Evolutionary conservation across 768 basidiomycete species (phyloP).

Genomic region (Cubamyces sp.): DNA sequence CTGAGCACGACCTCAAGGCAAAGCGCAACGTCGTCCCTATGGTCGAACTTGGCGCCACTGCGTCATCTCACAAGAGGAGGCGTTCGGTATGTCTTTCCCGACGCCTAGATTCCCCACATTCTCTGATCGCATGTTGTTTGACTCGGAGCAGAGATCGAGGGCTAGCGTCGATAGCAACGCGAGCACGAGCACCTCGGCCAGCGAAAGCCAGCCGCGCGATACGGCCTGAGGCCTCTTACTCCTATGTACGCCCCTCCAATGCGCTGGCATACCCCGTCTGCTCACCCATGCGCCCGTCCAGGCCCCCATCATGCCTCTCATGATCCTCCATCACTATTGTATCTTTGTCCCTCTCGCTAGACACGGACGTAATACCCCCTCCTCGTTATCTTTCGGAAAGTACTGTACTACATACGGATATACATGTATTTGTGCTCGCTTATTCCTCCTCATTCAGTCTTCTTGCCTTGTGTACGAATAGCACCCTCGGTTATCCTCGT

Average conservation of each 20-base stretch:
- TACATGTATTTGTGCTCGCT: no score
- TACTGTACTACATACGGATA: neutral
- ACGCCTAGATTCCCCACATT: neutral
- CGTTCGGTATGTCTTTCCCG: conserved; percentile 7
- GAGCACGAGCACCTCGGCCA: neutral
- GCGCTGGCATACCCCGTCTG: neutral
- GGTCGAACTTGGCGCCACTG: conserved; percentile 5
- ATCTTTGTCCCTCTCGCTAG: neutral
- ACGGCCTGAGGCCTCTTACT: neutral
- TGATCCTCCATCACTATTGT: neutral
- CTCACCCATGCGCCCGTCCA: neutral
- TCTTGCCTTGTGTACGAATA: no score
- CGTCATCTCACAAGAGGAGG: conserved; percentile 1
- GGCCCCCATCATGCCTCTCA: neutral
- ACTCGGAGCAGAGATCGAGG: neutral
- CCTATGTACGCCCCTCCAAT: neutral
- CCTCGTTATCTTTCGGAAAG: neutral
- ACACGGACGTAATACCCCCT: neutral
- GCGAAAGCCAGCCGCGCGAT: neutral
- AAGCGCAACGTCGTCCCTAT: conserved; percentile 19
- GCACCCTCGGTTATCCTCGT: no score
- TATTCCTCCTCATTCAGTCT: no score
- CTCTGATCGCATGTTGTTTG: neutral
- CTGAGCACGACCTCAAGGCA: conserved; percentile 8
- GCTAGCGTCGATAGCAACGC: neutral